Conservation (phyloP, 768 basidiomycete species). For the Favolaschia claudopus region DNA sequence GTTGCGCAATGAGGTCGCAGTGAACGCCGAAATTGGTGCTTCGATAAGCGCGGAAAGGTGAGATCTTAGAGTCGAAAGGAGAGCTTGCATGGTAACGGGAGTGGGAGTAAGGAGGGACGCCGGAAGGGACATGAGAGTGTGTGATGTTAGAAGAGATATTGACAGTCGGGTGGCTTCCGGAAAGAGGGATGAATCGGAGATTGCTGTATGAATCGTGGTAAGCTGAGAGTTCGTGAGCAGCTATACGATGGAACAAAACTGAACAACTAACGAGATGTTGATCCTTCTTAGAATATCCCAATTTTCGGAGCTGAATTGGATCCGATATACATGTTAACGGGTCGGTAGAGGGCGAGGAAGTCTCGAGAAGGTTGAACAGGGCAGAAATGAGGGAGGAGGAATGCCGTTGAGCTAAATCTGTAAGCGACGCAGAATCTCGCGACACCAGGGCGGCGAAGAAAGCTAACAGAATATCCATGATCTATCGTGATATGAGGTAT, state of each 20-base stretch:
- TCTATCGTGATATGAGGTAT: slow-evolving; percentile 41
- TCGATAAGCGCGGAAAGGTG: slow-evolving; percentile 44
- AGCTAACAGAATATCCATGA: slow-evolving; percentile 68
- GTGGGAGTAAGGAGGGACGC: slow-evolving; percentile 46
- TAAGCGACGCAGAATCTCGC: slow-evolving; percentile 61
- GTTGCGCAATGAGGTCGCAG: slow-evolving; percentile 25
- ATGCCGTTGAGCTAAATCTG: slow-evolving; percentile 56
- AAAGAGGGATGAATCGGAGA: slow-evolving; percentile 45
- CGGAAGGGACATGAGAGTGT: slow-evolving; percentile 57
- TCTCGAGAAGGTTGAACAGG: slow-evolving; percentile 52
- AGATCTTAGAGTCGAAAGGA: slow-evolving; percentile 16
- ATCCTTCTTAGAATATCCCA: slow-evolving; percentile 67
- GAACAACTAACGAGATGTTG: slow-evolving; percentile 57
- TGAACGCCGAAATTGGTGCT: slow-evolving; percentile 25
- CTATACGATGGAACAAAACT: background rate
- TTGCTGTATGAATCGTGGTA: slow-evolving; percentile 44
- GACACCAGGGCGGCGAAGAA: slow-evolving; percentile 72
- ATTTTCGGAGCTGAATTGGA: slow-evolving; percentile 56
- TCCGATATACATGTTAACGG: slow-evolving; percentile 53
- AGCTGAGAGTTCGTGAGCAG: slow-evolving; percentile 36
- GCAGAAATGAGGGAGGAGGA: slow-evolving; percentile 32
- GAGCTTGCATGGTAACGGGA: slow-evolving; percentile 15
- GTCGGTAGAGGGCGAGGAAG: slow-evolving; percentile 47
- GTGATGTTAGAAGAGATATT: slow-evolving; percentile 60
- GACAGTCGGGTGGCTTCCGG: slow-evolving; percentile 51